These are phyloP conservation scores for Alternaria sp. DNA, from an alignment of 2,329 filamentous ascomycete genomes.

Conservation along the genomic window DNA sequence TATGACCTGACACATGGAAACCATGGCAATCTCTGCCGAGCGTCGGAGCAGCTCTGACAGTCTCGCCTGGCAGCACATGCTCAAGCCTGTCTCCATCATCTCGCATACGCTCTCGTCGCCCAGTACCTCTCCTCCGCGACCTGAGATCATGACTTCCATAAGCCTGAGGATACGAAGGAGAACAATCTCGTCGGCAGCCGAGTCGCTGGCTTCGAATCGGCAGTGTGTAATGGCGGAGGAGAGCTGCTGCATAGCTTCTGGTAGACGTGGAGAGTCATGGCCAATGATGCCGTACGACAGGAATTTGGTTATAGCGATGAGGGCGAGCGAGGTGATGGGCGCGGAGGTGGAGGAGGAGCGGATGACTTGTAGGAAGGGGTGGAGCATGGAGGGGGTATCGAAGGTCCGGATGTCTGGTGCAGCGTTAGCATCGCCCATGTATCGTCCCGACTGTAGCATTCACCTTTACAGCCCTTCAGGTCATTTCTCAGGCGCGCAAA, in stretches of 20 bases:
- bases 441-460: slow-evolving; percentile 12
- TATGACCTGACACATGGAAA: slow-evolving; percentile 98
- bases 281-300: slow-evolving; percentile 92
- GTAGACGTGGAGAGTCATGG: slow-evolving; percentile 81
- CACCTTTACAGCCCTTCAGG: slow-evolving; percentile 82
- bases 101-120: slow-evolving; percentile 98
- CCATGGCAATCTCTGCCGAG: slow-evolving; percentile 95
- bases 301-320: slow-evolving; percentile 95
- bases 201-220: slow-evolving; percentile 95
- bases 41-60: slow-evolving; percentile 89
- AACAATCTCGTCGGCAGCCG: slow-evolving; percentile 93
- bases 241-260: slow-evolving; percentile 90
- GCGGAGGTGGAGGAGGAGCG: slow-evolving; percentile 95
- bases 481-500: slow-evolving; percentile 91
- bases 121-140: slow-evolving; percentile 88
- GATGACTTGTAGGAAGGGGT: slow-evolving; percentile 95
- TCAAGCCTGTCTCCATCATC: slow-evolving; percentile 98
- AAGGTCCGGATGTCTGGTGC: slow-evolving; percentile 79
- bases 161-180: slow-evolving; percentile 91
- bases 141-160: slow-evolving; percentile 98
- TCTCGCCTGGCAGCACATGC: slow-evolving; percentile 93
- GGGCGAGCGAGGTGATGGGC: slow-evolving; percentile 90
- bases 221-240: slow-evolving; percentile 97
- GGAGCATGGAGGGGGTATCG: slow-evolving; percentile 85
- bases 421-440: slow-evolving; percentile 28